Percentiles rank a stretch among this genome's conserved stretches.
These are phyloP conservation scores for Penicillium sp. DNA, from an alignment of 2,329 filamentous ascomycete species.

Conservation along the genomic window DNA sequence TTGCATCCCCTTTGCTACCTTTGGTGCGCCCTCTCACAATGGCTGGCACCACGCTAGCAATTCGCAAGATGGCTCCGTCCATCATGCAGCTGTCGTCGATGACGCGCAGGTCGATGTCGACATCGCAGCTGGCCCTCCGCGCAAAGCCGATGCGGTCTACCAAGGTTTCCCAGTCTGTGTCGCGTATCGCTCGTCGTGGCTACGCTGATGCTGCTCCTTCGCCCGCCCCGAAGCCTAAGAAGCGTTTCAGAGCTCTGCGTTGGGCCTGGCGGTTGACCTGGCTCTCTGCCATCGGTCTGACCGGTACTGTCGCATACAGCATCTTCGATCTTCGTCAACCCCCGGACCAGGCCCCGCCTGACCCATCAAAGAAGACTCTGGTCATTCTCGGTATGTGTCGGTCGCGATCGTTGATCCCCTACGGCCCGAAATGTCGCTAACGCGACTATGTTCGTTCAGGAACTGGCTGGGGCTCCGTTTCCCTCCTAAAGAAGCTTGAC, in stretches of 20 bases:
- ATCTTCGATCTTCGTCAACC: slow-evolving; percentile 84
- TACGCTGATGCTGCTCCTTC: slow-evolving; percentile 53
- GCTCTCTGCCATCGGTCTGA: slow-evolving; percentile 66
- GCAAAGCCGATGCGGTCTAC: slow-evolving; percentile 29
- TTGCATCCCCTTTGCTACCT: slow-evolving; percentile 13
- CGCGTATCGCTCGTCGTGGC: slow-evolving; percentile 45
- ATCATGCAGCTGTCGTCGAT: slow-evolving; percentile 38
- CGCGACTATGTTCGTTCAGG: slow-evolving; percentile 54
- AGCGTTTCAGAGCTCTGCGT: slow-evolving; percentile 68
- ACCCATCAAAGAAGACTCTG: slow-evolving; percentile 92
- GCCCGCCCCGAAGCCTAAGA: slow-evolving; percentile 47
- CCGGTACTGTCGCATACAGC: slow-evolving; percentile 73
- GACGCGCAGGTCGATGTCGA: slow-evolving; percentile 40
- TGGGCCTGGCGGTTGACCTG: slow-evolving; percentile 85
- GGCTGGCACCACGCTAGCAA: slow-evolving; percentile 38
- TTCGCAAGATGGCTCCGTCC: slow-evolving; percentile 33
- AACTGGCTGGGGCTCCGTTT: slow-evolving; percentile 94
- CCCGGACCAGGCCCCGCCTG: slow-evolving; percentile 71
- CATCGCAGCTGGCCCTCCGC: slow-evolving; percentile 28
- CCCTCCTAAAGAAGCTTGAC: slow-evolving; percentile 96
- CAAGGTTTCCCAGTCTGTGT: slow-evolving; percentile 25
- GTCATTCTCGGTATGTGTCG: slow-evolving; percentile 77
- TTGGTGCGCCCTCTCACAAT: slow-evolving; percentile 32
- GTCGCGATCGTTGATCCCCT: slow-evolving; percentile 6
- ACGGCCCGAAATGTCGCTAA: slow-evolving; percentile 17